Evolutionary conservation across 345 rosid species (phyloP).

Genomic region (Erucastrum elatum): DNA sequence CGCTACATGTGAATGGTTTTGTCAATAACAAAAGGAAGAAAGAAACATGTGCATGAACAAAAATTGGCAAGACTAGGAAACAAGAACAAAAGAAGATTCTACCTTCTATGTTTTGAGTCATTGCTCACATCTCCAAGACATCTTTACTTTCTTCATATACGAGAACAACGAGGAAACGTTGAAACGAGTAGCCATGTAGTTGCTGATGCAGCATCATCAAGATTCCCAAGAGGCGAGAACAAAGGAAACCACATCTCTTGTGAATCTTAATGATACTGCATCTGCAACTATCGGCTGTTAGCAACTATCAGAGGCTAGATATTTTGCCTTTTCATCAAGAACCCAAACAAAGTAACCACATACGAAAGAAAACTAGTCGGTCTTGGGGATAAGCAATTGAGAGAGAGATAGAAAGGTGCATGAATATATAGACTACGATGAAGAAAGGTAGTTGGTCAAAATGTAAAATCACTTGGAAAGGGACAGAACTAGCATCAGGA

Average conservation of each 20-base stretch:
- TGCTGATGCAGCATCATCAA: constrained; percentile 99
- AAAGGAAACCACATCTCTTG: constrained; percentile 39
- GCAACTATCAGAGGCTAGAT: constrained; percentile 21
- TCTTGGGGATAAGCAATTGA: constrained; percentile 11
- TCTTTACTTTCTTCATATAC: constrained; percentile 8
- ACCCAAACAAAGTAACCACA: constrained; percentile 4
- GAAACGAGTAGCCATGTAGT: constrained; percentile 40
- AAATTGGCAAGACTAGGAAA: not conserved
- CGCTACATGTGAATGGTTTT: constrained; percentile 25
- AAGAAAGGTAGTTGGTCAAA: constrained; percentile 40
- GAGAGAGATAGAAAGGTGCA: constrained; percentile 27
- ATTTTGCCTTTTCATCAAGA: constrained; percentile 23
- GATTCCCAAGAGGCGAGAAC: constrained; percentile 65
- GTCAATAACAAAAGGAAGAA: constrained; percentile 20
- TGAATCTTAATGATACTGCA: constrained; percentile 99
- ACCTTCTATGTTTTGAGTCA: constrained; percentile 29
- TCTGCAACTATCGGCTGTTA: constrained; percentile 72
- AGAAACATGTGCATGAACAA: constrained; percentile 24
- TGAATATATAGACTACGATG: constrained; percentile 30
- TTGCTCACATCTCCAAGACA: constrained; percentile 26
- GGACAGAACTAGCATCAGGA: constrained; percentile 36
- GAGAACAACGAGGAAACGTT: constrained; percentile 15
- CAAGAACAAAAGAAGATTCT: not conserved
- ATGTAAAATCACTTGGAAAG: constrained; percentile 39
- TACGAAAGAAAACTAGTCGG: not conserved